Conservation (phyloP, 202 grass and related monocot species). For the Eragrostis tef region DNA sequence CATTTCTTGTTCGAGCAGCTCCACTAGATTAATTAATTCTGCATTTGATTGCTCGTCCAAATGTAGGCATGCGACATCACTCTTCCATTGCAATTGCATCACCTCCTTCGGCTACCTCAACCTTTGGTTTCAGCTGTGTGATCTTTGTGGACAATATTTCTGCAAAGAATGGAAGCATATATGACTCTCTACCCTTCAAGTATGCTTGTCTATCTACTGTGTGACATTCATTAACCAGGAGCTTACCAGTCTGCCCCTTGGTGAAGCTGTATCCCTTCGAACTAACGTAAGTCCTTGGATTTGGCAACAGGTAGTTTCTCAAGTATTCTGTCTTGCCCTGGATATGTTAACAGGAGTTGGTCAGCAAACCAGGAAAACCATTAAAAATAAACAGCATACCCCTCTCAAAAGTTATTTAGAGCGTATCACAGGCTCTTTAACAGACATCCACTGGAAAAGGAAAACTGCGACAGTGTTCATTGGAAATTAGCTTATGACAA, state of each 20-base stretch:
- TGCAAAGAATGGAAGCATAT: slow-evolving; percentile 49
- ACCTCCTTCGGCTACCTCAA: slow-evolving; percentile 50
- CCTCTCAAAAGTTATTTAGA: not conserved
- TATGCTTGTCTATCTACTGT: not conserved
- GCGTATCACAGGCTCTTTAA: slow-evolving; percentile 1
- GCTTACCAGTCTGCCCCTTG: slow-evolving; percentile 89
- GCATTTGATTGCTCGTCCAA: slow-evolving; percentile 8
- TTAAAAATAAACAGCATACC: not conserved
- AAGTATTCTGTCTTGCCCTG: slow-evolving; percentile 90
- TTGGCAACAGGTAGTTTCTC: slow-evolving; percentile 80
- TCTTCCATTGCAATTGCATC: slow-evolving; percentile 97
- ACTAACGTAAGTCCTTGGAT: slow-evolving; percentile 87
- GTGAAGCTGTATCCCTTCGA: slow-evolving; percentile 87
- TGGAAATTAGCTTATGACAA: not conserved
- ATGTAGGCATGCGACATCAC: slow-evolving; percentile 53
- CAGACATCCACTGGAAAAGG: not conserved
- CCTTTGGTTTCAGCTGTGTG: slow-evolving; percentile 63
- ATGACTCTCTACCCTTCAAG: not conserved
- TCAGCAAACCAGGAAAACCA: slow-evolving; percentile 22
- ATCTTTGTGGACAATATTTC: slow-evolving; percentile 83
- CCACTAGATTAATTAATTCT: slow-evolving; percentile 26
- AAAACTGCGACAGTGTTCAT: not conserved
- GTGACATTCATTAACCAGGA: slow-evolving; percentile 10
- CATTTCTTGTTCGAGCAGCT: slow-evolving; percentile 21
- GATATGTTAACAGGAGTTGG: slow-evolving; percentile 18